Percentiles rank a stretch among this genome's conserved stretches.
These are phyloP conservation scores for Cornus controversa DNA, from an alignment of 148 eudicot species.

Conservation along the genomic window DNA sequence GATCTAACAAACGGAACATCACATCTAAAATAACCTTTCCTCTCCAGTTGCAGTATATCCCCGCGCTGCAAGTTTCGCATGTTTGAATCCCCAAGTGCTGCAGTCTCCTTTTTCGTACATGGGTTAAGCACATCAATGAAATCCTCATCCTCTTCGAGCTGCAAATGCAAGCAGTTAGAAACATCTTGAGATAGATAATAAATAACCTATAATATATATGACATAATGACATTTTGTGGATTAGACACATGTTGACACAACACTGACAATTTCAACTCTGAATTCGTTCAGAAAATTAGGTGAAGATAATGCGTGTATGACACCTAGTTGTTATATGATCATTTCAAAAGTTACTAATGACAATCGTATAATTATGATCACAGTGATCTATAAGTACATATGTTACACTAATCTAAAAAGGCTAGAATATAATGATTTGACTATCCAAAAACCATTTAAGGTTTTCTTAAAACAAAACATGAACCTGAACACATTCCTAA, in stretches of 20 bases:
- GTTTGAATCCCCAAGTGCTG: slow-evolving; percentile 86
- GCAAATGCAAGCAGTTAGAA: slow-evolving; percentile 15
- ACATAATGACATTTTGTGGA: neutral
- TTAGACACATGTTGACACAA: neutral
- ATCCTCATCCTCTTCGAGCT: slow-evolving; percentile 95
- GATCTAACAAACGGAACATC: slow-evolving; percentile 73
- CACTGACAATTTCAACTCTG: neutral
- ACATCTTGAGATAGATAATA: neutral
- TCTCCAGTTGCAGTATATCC: slow-evolving; percentile 82
- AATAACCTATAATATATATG: neutral
- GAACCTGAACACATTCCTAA: neutral
- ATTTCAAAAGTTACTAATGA: neutral
- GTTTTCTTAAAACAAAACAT: too few relatives aligned
- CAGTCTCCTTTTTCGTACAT: slow-evolving; percentile 65
- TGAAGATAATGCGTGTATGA: neutral
- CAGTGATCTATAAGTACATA: too few relatives aligned
- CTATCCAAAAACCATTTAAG: neutral
- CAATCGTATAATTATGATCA: too few relatives aligned
- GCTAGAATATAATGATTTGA: neutral
- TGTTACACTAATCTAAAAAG: neutral
- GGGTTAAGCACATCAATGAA: slow-evolving; percentile 82
- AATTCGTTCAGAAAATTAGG: neutral
- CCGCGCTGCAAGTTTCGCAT: slow-evolving; percentile 84
- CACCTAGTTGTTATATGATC: neutral
- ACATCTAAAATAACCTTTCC: slow-evolving; percentile 93